These are phyloP conservation scores for Neurospora terricola DNA, from an alignment of 495 filamentous ascomycete genomes.

Conservation along the genomic window DNA sequence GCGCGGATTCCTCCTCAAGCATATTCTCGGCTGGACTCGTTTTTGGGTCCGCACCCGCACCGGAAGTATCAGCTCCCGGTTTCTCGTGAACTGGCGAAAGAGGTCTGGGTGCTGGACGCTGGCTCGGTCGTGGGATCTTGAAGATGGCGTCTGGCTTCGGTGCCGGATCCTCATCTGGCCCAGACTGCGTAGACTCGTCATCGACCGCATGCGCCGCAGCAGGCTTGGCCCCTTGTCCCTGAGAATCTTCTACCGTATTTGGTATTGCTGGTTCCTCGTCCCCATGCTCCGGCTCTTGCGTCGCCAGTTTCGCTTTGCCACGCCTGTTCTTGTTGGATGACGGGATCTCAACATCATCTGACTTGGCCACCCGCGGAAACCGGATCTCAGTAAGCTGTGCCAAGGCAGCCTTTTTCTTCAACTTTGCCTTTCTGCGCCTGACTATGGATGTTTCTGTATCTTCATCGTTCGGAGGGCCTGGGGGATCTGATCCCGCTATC, in stretches of 20 bases:
- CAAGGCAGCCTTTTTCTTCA: constrained; percentile 26
- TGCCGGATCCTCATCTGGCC: constrained; percentile 7
- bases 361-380: constrained; percentile 18
- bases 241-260: constrained; percentile 25
- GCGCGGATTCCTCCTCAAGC: neutral
- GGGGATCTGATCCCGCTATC: neutral
- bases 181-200: constrained; percentile 15
- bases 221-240: constrained; percentile 8
- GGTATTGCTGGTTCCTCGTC: constrained; percentile 11
- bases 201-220: constrained; percentile 1
- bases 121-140: constrained; percentile 6
- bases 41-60: constrained; percentile 28
- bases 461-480: constrained; percentile 12
- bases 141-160: constrained; percentile 1
- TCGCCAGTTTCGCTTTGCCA: constrained; percentile 9
- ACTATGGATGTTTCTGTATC: constrained; percentile 12
- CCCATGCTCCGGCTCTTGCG: constrained; percentile 2
- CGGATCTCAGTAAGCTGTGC: constrained; percentile 27
- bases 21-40: constrained; percentile 23
- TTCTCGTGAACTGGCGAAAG: neutral
- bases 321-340: constrained; percentile 23
- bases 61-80: neutral
- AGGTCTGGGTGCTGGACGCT: neutral
- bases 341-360: constrained; percentile 28
- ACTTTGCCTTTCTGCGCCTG: constrained; percentile 13